Evolutionary conservation across 108 stramenopile species (phyloP).

Genomic region (Heterococcus sp.): DNA sequence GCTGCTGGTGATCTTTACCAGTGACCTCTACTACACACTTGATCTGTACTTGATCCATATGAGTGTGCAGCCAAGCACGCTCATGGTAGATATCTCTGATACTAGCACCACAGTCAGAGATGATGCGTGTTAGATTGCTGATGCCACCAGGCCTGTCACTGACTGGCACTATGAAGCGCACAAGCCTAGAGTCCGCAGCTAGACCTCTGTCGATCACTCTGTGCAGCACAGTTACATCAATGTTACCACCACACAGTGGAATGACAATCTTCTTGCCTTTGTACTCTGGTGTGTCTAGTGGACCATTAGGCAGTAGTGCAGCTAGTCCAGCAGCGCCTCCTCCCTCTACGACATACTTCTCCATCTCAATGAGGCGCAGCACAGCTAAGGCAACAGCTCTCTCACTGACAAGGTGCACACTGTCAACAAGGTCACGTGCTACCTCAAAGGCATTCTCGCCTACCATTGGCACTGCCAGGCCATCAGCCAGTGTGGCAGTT

Average conservation of each 20-base stretch:
- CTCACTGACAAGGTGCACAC: constrained; percentile 68
- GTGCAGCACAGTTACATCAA: constrained; percentile 82
- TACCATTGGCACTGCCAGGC: constrained; percentile 80
- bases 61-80: constrained; percentile 86
- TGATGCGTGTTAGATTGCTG: constrained; percentile 64
- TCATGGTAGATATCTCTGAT: constrained; percentile 97
- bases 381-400: constrained; percentile 83
- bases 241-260: constrained; percentile 93
- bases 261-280: constrained; percentile 89
- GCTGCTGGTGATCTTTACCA: constrained; percentile 38
- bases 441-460: constrained; percentile 80
- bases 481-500: constrained; percentile 83
- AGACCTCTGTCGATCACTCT: constrained; percentile 88
- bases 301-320: constrained; percentile 79
- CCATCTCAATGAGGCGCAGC: constrained; percentile 85
- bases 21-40: constrained; percentile 61
- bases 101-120: constrained; percentile 66
- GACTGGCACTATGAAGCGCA: constrained; percentile 85
- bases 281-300: constrained; percentile 72
- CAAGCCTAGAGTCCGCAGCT: constrained; percentile 83
- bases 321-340: constrained; percentile 81
- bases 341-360: constrained; percentile 87
- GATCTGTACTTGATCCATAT: constrained; percentile 84
- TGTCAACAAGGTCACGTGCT: constrained; percentile 80
- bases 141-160: constrained; percentile 91